Evolutionary conservation across 139 green algal genomes (phyloP), one percentile per base, ranked within the genome.

Genomic region (Closterium sp.): DNA sequence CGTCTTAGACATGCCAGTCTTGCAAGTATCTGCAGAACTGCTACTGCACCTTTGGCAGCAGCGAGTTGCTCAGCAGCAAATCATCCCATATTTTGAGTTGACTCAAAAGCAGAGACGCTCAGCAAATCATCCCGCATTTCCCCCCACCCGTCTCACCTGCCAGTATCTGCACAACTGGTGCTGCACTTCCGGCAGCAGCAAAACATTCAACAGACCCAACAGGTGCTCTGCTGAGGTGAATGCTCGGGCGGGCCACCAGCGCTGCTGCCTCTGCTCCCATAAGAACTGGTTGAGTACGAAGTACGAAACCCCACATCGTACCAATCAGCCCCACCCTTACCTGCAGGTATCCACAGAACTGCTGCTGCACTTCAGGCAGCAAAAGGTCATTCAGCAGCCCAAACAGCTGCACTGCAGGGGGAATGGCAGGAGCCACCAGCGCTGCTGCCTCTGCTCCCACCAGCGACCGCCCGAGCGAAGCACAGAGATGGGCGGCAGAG

Each of bases 301-400:
- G n/a, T n/a, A n/a, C n/a, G n/a, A n/a, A n/a, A n/a, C n/a, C n/a
- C n/a, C n/a, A n/a, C n/a, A n/a, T n/a, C n/a, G n/a, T n/a, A n/a
- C n/a, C n/a, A n/a, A n/a, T n/a, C n/a, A n/a, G n/a, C n/a, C n/a
- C n/a, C n/a, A n/a, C n/a, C n/a, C n/a, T n/a, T n/a, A n/a, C 4
- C 36, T 55, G 36, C 36, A 55, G 36, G 36, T 55, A 55, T 6
- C 36, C 36, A 55, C 6, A 55, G 6, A 6, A 55, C 36, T 12
- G 6, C 6, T 55, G 23, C 4, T 94, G 91, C 43, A 43, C 84
- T 32, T 93, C 89, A 12, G 89, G 89, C 28, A 33, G 31, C 33
- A 93, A 3, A 1, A 93, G 28, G 88, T 94, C 91, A n/a, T 94
- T 34, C 33, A 94, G 66, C n/a, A 94, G 91, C 25, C 19, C 34